Evolutionary conservation across 495 filamentous ascomycete species (phyloP), one percentile per base, ranked within the genome.

Genomic region (Chaetomium fimeti): DNA sequence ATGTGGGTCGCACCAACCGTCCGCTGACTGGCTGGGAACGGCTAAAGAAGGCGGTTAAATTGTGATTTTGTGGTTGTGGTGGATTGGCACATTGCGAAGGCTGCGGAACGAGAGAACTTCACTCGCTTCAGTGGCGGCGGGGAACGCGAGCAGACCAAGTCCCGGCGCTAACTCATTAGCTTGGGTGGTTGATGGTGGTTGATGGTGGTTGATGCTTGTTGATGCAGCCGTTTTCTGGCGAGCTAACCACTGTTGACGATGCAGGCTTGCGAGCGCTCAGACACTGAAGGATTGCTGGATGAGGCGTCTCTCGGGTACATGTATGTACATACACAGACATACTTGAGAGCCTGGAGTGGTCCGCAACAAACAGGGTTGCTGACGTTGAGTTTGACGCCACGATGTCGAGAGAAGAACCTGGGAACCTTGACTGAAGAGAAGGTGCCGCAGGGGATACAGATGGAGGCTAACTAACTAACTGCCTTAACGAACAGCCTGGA

Each of bases 21-120:
- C 48, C 24, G 48, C 22, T 52, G 48, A 27, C 48, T 52, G 53
- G 53, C 29, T 38, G 18, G 20, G 16, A 36, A 47, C 58, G 64
- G 64, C 32, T 66, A 66, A 66, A 66, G 13, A 43, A 11, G 16
- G 28, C 64, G 64, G 64, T 6, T 66, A 66, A 66, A 61, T 36
- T 42, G 22, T n/a, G 2, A 28, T 22, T 38, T 25, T 28, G 13
- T 42, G 22, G 64, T 51, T 9, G 29, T 20, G 59, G 22, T 43
- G 62, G 45, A 38, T 5, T 24, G n/a, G n/a, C n/a, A n/a, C n/a
- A n/a, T n/a, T 36, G 20, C 2, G 20, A n/a, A 49, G 45, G 24
- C 16, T 43, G 13, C 40, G 42, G 2, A 24, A 36, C 32, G 32
- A 5, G 32, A 32, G 29, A n/a, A n/a, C n/a, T n/a, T 32, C 3